These are phyloP conservation scores for rapeseed (Brassica napus) DNA, from an alignment of 345 rosid species.

Conservation along the genomic window DNA sequence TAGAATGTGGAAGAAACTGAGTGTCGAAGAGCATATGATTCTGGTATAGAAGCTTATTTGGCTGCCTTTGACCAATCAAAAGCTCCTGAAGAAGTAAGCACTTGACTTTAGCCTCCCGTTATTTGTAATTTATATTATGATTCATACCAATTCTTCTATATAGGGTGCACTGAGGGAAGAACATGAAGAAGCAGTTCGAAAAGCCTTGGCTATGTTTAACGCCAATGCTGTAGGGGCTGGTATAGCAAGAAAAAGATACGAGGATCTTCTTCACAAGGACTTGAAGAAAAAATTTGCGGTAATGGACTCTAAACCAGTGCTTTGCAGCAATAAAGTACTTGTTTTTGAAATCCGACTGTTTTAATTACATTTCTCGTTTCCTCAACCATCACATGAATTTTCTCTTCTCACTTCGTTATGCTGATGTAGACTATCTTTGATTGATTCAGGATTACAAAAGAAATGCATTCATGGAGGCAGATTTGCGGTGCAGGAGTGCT, in stretches of 20 bases:
- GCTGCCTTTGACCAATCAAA: conserved; percentile 67
- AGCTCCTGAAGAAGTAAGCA: conserved; percentile 85
- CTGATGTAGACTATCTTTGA: conserved; percentile 4
- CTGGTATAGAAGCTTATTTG: conserved; percentile 72
- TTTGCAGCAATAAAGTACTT: background rate
- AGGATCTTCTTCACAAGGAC: conserved; percentile 83
- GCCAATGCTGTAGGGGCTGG: conserved; percentile 88
- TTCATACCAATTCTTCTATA: conserved; percentile 39
- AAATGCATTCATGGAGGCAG: conserved; percentile 90
- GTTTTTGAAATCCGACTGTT: background rate
- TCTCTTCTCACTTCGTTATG: conserved; percentile 3
- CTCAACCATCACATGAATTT: background rate
- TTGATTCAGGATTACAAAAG: conserved; percentile 75
- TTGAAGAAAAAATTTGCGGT: conserved; percentile 87
- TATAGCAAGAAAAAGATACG: conserved; percentile 71
- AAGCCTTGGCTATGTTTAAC: conserved; percentile 64
- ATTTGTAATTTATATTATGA: conserved; percentile 26
- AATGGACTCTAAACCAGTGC: conserved; percentile 5
- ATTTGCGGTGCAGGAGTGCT: conserved; percentile 63
- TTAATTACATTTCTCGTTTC: background rate
- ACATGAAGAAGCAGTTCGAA: conserved; percentile 84
- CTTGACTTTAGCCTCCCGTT: background rate
- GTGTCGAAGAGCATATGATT: conserved; percentile 87
- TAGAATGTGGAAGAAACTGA: conserved; percentile 99
- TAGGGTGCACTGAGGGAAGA: conserved; percentile 87